Base-by-base conservation (phyloP, 305 asterid genomes). In the Euphrasia arctica region DNA sequence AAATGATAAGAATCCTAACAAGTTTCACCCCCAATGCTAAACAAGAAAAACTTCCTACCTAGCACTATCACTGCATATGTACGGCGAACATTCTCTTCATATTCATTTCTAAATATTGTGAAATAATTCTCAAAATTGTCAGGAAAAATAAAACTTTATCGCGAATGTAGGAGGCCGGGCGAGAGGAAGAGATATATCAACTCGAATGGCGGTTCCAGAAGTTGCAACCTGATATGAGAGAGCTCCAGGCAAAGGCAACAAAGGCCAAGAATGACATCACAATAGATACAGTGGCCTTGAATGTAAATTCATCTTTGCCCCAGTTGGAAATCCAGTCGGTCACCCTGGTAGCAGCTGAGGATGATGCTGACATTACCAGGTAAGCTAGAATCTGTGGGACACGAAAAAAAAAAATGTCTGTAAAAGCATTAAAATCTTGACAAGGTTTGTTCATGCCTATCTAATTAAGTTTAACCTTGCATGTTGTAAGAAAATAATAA, bases 291-390 rank as follows among this genome's bases (percentile, higher is more conserved):
- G 72, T 83, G 51, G 95, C 95, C 90, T 82, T 85, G 66, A 73
- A 31, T 4, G 93, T 80, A 67, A 87, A 87, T 49, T 80, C 75
- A 39, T 85, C 95, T 62, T 71, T 79, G 58, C 95, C 95, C 95
- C 93, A 87, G 66, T 87, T 87, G 1, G 75, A 60, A 10, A 66
- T 74, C 95, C 93, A 87, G 54, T 85, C 95, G 0, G 77, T 74
- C 47, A 81, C 86, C 79, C 93, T 75, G 0, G 95, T 85, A 12
- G 95, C 86, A 27, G 93, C 92, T 8, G 93, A 78, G 4, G 95
- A 87, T 4, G 95, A 85, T 32, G 95, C 83, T 11, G 95, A 83
- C 74, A 83, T 75, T 18, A 85, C 71, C 73, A 87, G 86, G 69
- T 87, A 87, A 0, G 93, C 85, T 68, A 87, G 52, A 12, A 87